Evolutionary conservation across 1,284 basidiomycete genomes (phyloP).

Genomic region (Peniophora sp.): DNA sequence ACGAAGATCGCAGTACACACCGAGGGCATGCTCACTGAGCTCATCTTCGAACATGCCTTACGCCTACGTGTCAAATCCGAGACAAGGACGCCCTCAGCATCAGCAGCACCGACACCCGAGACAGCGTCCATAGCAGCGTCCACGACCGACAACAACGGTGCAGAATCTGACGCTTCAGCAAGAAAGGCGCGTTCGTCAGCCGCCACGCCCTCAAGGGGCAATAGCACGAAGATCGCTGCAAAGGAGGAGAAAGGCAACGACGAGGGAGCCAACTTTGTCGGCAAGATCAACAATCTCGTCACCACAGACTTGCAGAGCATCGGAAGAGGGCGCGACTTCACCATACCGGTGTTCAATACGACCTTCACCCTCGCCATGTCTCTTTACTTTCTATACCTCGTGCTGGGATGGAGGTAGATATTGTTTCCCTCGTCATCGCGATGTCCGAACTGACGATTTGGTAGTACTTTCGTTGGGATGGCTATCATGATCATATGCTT

Average conservation of each 20-base stretch:
- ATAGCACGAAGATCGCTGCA: conserved; percentile 10
- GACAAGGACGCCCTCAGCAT: conserved; percentile 8
- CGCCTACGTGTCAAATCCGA: background rate
- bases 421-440: background rate
- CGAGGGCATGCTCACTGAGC: background rate
- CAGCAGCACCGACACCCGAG: conserved; percentile 14
- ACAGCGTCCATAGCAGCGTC: conserved; percentile 15
- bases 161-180: conserved; percentile 10
- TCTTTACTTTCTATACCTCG: conserved; percentile 13
- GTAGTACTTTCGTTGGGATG: conserved; percentile 43
- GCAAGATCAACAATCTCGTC: conserved; percentile 26
- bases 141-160: conserved; percentile 7
- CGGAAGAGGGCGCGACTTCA: conserved; percentile 7
- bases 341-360: conserved; percentile 18
- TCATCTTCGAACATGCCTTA: background rate
- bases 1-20: background rate
- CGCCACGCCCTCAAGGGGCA: conserved; percentile 5
- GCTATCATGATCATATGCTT: conserved; percentile 41
- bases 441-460: background rate
- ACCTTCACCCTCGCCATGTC: conserved; percentile 40
- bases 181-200: background rate
- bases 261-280: conserved; percentile 14
- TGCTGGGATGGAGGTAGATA: background rate
- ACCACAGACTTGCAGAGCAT: conserved; percentile 10
- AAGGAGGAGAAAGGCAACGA: conserved; percentile 10